These are phyloP conservation scores for Knufia fluminis DNA, from an alignment of 2,329 filamentous ascomycete genomes.

Conservation along the genomic window DNA sequence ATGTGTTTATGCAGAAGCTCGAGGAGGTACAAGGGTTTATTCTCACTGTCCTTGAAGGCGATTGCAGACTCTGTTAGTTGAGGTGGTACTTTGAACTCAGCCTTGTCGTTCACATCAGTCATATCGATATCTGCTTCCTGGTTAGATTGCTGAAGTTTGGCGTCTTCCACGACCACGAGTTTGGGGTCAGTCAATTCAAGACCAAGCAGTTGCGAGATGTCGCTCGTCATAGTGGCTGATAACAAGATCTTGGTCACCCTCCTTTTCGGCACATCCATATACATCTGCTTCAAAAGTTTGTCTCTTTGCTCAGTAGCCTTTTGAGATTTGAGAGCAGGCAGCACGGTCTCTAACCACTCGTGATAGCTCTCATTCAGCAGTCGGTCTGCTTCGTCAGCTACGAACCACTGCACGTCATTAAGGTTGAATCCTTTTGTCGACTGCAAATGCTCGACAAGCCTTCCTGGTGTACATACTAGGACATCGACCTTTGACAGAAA, in stretches of 20 bases:
- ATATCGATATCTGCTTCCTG: constrained; percentile 18
- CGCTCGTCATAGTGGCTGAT: constrained; percentile 91
- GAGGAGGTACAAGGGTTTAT: constrained; percentile 79
- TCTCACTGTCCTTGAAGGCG: constrained; percentile 57
- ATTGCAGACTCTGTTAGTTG: constrained; percentile 57
- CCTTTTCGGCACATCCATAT: constrained; percentile 63
- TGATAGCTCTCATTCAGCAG: constrained; percentile 86
- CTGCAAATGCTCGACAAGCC: constrained; percentile 89
- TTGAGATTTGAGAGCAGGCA: constrained; percentile 68
- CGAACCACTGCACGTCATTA: constrained; percentile 69
- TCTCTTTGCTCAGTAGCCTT: constrained; percentile 80
- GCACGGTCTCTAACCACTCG: constrained; percentile 70
- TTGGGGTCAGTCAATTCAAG: constrained; percentile 55
- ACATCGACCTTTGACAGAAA: constrained; percentile 71
- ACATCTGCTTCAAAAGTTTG: constrained; percentile 69
- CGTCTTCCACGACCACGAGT: constrained; percentile 47
- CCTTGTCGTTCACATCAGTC: constrained; percentile 5
- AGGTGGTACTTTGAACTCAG: constrained; percentile 51
- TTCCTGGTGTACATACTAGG: constrained; percentile 86
- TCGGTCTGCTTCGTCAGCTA: constrained; percentile 92
- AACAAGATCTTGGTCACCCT: constrained; percentile 56
- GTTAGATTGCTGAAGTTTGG: neutral
- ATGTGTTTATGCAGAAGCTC: constrained; percentile 57
- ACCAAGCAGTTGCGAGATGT: constrained; percentile 78
- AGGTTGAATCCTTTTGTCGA: constrained; percentile 78